These are phyloP conservation scores for Camellia lanceoleosa DNA, from an alignment of 148 eudicot genomes.

Conservation along the genomic window DNA sequence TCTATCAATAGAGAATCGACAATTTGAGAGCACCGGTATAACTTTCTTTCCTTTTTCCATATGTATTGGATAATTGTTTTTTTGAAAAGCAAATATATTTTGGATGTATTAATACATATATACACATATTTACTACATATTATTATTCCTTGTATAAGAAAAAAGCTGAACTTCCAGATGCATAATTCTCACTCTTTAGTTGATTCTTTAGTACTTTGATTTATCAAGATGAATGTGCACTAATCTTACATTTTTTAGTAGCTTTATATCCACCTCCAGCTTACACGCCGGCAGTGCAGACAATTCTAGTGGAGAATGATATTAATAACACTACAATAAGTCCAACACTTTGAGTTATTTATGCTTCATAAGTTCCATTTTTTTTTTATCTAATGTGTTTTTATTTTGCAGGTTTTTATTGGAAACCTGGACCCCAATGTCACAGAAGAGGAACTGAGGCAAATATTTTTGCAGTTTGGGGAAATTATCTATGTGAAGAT, in stretches of 20 bases:
- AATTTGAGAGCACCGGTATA: neutral
- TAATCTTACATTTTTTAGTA: conserved; percentile 30
- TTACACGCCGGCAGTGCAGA: conserved; percentile 58
- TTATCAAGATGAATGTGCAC: neutral
- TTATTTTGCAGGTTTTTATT: conserved; percentile 60
- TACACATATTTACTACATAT: neutral
- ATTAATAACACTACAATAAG: conserved; percentile 85
- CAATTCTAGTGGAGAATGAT: conserved; percentile 69
- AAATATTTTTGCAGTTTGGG: conserved; percentile 80
- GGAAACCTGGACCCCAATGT: conserved; percentile 90
- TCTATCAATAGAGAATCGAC: too few species aligned
- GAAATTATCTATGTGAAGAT: conserved; percentile 86
- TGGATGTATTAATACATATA: neutral
- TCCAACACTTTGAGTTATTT: neutral
- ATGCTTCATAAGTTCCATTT: neutral
- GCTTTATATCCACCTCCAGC: conserved; percentile 73
- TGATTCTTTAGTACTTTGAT: neutral
- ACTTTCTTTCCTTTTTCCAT: neutral
- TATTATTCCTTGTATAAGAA: neutral
- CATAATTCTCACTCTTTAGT: neutral
- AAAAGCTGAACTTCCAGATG: neutral
- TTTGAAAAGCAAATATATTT: too few species aligned
- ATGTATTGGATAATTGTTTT: neutral
- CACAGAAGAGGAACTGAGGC: conserved; percentile 87
- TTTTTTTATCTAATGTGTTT: conserved; percentile 14